Evolutionary conservation across 306 rosid species (phyloP), one percentile per base, ranked within the genome.

Genomic region (Acacia acuminata): DNA sequence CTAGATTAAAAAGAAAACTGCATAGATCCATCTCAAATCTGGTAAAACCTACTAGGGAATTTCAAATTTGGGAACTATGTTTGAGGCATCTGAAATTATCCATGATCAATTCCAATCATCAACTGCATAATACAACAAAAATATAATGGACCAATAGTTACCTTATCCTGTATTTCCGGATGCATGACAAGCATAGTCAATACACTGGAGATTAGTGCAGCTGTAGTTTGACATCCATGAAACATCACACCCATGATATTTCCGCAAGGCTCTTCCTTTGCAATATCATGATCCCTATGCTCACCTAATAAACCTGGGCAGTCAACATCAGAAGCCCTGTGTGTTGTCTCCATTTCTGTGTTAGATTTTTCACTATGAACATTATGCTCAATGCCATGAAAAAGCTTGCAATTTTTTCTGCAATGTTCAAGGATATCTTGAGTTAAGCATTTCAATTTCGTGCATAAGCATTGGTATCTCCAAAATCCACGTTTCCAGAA

Each of bases 401-500:
- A 89, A 25, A 79, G 79, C 70, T 82, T 82, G 91, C 80, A 81
- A 72, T 86, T 86, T 80, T 75, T 88, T 82, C 78, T 85, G 86
- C 88, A 82, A 55, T 86, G 89, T 71, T 87, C 89, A 86, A 92
- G 86, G 74, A 94, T 88, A 36, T 94, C 94, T 73, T 84, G 90
- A 24, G 97, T 94, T 82, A 94, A 85, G 91, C 85, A 64, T 88
- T 90, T 89, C 90, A 94, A 83, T 82, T 91, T 86, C 61, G 86
- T 79, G 81, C 96, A 92, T 45, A 91, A 47, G 69, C 79, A 63
- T 77, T 76, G 97, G 51, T 94, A 91, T 81, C 83, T 89, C 98
- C 98, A 92, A 88, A 92, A 94, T 76, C 93, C 94, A 38, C 20
- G 79, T 84, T 77, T 90, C 98, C 98, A 92, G 75, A 91, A 79